phyloP scores from a whole-genome alignment of 805 yeast genomes.

The Torulaspora microellipsoides region DNA sequence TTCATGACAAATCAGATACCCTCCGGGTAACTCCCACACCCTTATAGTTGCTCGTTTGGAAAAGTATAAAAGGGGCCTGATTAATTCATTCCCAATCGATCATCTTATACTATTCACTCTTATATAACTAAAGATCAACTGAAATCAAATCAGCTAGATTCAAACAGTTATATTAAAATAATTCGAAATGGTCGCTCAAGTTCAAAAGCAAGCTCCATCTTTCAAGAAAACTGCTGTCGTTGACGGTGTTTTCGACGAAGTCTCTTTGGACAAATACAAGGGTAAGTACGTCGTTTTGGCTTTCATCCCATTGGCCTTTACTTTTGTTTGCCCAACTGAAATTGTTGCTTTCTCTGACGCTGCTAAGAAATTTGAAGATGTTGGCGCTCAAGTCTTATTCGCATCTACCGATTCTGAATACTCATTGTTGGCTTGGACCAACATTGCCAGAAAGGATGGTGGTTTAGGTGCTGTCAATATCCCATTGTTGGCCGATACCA shows the following conservation, averaged over 20 bases:
- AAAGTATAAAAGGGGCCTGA: constrained; percentile 13
- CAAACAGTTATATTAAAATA: neutral
- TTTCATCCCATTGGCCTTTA: constrained; percentile 98
- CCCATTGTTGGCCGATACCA: constrained; percentile 94
- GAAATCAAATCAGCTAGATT: neutral
- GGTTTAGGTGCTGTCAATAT: constrained; percentile 94
- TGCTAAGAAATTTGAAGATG: constrained; percentile 78
- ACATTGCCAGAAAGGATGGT: constrained; percentile 93
- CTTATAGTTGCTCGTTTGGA: constrained; percentile 1
- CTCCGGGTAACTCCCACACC: constrained; percentile 5
- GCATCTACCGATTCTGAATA: constrained; percentile 99
- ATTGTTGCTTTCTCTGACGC: constrained; percentile 98
- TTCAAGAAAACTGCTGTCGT: constrained; percentile 97
- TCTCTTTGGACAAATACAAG: constrained; percentile 89
- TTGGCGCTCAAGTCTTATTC: constrained; percentile 83
- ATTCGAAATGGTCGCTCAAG: constrained; percentile 72
- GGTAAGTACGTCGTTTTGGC: constrained; percentile 98
- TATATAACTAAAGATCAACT: neutral
- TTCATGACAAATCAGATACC: constrained; percentile 6
- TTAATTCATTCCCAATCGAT: neutral
- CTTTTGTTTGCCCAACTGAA: constrained; percentile 99
- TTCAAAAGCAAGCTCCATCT: constrained; percentile 94
- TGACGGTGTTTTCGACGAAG: constrained; percentile 93
- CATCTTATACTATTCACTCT: no score
- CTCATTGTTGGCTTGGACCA: constrained; percentile 97